Percentiles rank a stretch among this genome's conserved stretches.
Conservation (phyloP, 2,329 filamentous ascomycete species). For the Drechslerella coelobrocha region DNA sequence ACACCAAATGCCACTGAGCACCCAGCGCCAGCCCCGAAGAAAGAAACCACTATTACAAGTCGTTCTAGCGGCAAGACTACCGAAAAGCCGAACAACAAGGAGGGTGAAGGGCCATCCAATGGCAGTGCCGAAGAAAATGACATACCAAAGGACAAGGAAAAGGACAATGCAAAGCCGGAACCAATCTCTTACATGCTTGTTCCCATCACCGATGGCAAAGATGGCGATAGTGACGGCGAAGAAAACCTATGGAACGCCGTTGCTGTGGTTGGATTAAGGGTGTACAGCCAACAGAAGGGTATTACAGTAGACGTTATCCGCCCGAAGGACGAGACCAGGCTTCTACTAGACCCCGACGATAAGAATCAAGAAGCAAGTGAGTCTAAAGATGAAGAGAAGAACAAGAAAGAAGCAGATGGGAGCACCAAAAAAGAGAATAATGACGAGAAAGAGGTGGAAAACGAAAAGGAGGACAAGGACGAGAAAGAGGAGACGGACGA, state of each 20-base stretch:
- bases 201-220: conserved; percentile 55
- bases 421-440: conserved; percentile 2
- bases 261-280: conserved; percentile 67
- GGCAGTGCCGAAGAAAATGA: conserved; percentile 25
- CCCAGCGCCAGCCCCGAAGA: conserved; percentile 23
- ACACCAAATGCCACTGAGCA: conserved; percentile 19
- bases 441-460: conserved; percentile 3
- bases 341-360: conserved; percentile 32
- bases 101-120: conserved; percentile 27
- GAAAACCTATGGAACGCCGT: conserved; percentile 70
- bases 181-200: conserved; percentile 31
- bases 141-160: conserved; percentile 51
- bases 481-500: conserved; percentile 56
- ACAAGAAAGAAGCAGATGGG: conserved; percentile 9
- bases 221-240: conserved; percentile 66
- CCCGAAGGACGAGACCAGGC: conserved; percentile 29
- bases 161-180: conserved; percentile 49
- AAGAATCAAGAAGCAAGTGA: conserved; percentile 35
- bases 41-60: neutral
- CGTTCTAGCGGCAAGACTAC: conserved; percentile 2
- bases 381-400: conserved; percentile 8
- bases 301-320: conserved; percentile 50
- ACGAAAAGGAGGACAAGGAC: conserved; percentile 21
- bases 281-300: conserved; percentile 60
- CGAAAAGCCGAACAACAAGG: conserved; percentile 14